Conservation (phyloP, 73 alveolate species). For the Paramecium primaurelia region DNA sequence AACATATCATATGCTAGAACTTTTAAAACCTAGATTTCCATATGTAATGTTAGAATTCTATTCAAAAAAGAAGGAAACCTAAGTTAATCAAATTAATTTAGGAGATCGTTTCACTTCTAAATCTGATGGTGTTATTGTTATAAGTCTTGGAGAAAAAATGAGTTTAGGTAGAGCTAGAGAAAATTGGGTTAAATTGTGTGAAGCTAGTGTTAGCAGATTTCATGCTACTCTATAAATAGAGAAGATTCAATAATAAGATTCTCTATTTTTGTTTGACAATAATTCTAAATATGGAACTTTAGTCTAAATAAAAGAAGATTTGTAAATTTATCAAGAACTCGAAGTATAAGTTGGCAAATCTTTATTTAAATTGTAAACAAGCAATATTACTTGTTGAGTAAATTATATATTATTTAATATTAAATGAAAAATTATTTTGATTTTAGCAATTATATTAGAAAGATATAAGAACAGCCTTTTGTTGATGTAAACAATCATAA, state of each 20-base stretch:
- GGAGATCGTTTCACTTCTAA: constrained; percentile 26
- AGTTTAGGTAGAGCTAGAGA: constrained; percentile 16
- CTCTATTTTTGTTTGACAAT: neutral
- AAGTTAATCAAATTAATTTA: neutral
- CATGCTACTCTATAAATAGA: constrained; percentile 15
- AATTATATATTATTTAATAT: neutral
- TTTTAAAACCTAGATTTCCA: neutral
- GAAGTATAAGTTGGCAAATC: constrained; percentile 24
- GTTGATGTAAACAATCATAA: neutral
- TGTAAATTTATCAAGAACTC: neutral
- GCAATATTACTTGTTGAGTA: neutral
- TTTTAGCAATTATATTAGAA: neutral
- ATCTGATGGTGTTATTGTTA: neutral
- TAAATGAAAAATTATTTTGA: neutral
- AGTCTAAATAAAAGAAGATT: neutral
- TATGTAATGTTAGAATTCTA: neutral
- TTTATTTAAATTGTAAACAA: constrained; percentile 24
- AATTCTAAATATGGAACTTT: constrained; percentile 29
- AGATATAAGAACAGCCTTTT: neutral
- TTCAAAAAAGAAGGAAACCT: neutral
- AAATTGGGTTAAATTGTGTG: neutral
- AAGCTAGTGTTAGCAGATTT: constrained; percentile 28
- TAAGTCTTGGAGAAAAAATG: neutral
- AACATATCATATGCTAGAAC: neutral
- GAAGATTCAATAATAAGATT: neutral